Evolutionary conservation across 768 basidiomycete species (phyloP).

Genomic region (Boletus reticulatus): DNA sequence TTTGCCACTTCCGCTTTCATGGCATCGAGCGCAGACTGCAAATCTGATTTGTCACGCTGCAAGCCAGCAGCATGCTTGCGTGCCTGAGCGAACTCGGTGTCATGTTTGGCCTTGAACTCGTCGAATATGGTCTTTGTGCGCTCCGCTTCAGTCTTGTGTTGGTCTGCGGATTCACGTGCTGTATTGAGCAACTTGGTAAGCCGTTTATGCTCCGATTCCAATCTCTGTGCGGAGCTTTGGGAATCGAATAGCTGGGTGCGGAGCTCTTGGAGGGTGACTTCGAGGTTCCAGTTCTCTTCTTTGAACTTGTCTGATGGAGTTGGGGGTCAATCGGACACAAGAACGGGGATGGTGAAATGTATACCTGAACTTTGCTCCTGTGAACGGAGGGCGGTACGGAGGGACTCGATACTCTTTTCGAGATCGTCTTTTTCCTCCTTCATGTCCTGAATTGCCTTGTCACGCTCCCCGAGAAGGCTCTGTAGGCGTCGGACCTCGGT

Average conservation of each 20-base stretch:
- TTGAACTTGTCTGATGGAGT: slow-evolving; percentile 77
- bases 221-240: slow-evolving; percentile 60
- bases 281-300: slow-evolving; percentile 99
- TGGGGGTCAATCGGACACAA: not conserved
- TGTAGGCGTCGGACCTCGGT: slow-evolving; percentile 92
- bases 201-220: slow-evolving; percentile 82
- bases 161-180: slow-evolving; percentile 73
- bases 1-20: slow-evolving; percentile 72
- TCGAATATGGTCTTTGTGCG: slow-evolving; percentile 60
- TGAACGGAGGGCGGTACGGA: slow-evolving; percentile 68
- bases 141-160: slow-evolving; percentile 84
- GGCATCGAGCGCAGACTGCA: slow-evolving; percentile 77
- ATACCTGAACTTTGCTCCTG: slow-evolving; percentile 81
- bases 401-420: slow-evolving; percentile 72
- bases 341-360: slow-evolving; percentile 17
- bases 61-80: slow-evolving; percentile 85
- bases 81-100: slow-evolving; percentile 91
- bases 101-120: slow-evolving; percentile 86
- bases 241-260: slow-evolving; percentile 66
- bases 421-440: slow-evolving; percentile 91
- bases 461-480: slow-evolving; percentile 85
- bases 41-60: slow-evolving; percentile 88
- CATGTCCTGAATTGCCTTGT: slow-evolving; percentile 89
- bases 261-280: slow-evolving; percentile 88
- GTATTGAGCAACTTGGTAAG: slow-evolving; percentile 71